phyloP scores from a whole-genome alignment of 371 early-diverging fungal species.

The Mortierella sp. region DNA sequence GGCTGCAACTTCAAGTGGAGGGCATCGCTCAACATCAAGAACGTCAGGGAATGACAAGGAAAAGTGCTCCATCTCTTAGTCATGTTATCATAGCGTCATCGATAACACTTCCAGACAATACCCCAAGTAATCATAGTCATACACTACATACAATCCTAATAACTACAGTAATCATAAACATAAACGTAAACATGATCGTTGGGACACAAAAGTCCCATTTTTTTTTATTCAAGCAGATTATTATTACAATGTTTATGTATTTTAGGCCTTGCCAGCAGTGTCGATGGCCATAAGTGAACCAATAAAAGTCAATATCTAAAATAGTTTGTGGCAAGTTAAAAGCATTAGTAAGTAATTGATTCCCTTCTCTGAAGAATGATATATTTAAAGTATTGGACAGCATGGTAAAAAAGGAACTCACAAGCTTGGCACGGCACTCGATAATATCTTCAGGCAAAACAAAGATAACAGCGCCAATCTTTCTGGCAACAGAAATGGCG shows the following conservation, averaged over 20 bases:
- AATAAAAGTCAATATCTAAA: constrained; percentile 88
- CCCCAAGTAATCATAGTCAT: neutral
- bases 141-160: neutral
- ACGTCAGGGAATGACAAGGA: constrained; percentile 44
- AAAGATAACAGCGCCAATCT: constrained; percentile 98
- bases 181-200: neutral
- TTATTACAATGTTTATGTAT: no score
- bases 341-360: neutral
- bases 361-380: neutral
- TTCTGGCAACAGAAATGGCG: constrained; percentile 97
- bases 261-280: constrained; percentile 38
- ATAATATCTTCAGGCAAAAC: constrained; percentile 97
- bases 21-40: constrained; percentile 17
- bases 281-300: constrained; percentile 90
- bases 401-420: constrained; percentile 12
- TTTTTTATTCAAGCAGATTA: neutral
- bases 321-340: constrained; percentile 1
- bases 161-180: neutral
- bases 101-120: no score
- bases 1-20: constrained; percentile 8
- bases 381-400: neutral
- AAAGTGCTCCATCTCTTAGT: constrained; percentile 41
- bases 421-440: constrained; percentile 86
- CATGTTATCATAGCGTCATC: neutral
- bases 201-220: neutral